phyloP scores from a whole-genome alignment of 306 rosid genomes.

The Cicer yamashitae region DNA sequence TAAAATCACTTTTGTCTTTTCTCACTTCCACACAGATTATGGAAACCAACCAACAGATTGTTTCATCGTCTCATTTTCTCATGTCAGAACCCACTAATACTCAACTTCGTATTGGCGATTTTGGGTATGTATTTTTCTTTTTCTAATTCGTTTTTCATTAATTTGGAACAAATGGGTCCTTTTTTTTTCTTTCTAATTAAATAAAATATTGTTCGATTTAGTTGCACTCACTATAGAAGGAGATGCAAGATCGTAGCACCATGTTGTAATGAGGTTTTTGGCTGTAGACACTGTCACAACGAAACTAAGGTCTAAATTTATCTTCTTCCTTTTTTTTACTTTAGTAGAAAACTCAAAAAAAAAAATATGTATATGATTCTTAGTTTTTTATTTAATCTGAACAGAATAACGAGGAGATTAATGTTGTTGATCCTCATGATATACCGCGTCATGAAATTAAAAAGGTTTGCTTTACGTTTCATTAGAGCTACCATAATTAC shows the following conservation, averaged over 20 bases:
- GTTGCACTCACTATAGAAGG: constrained; percentile 75
- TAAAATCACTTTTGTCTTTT: too few species aligned
- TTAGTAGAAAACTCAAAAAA: neutral
- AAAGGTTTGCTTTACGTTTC: constrained; percentile 54
- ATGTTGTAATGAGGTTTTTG: constrained; percentile 69
- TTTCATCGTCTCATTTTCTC: too few species aligned
- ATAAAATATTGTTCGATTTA: constrained; percentile 37
- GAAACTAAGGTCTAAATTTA: constrained; percentile 61
- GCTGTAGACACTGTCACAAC: constrained; percentile 80
- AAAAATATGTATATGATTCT: neutral
- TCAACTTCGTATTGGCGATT: neutral
- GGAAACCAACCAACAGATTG: too few species aligned
- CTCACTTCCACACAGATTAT: too few species aligned
- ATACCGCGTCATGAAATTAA: constrained; percentile 70
- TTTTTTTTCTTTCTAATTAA: neutral
- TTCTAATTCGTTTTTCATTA: neutral
- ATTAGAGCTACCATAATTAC: constrained; percentile 39
- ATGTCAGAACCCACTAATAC: too few species aligned
- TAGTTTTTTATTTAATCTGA: neutral
- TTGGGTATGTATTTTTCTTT: constrained; percentile 52
- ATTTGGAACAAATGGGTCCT: neutral
- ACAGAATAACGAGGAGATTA: constrained; percentile 62
- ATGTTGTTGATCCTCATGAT: constrained; percentile 55
- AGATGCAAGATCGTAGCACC: constrained; percentile 77
- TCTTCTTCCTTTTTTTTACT: neutral